Evolutionary conservation across 2,329 filamentous ascomycete genomes (phyloP), one percentile per base, ranked within the genome.

Genomic region (Aspergillus felis): DNA sequence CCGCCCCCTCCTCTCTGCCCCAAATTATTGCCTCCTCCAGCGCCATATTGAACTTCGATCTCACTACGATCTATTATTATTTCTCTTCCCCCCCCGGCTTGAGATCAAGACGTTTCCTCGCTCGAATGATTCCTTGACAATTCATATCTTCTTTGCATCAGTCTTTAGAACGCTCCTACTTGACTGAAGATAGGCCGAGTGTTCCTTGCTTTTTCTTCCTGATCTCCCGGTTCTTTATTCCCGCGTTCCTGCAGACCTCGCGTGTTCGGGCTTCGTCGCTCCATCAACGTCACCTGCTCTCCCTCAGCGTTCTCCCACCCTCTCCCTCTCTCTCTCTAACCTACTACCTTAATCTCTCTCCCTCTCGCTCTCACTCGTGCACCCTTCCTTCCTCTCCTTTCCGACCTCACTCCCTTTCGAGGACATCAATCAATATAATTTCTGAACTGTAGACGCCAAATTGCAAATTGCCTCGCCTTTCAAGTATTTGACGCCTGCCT

Each of bases 201-300:
- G 51, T 61, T 61, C 56, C 56, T 63, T 62, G 49, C 56, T 58
- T 54, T 57, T 57, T 35, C 53, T 61, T 62, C 56, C 56, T 57
- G 57, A 60, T 52, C 61, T 65, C 55, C 61, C 55, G 58, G 61
- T 61, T 61, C 60, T 66, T 63, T 61, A 65, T 62, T 64, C 61
- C 65, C 64, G 62, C 60, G 65, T 67, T 67, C 66, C 66, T 68
- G 64, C 66, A 66, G 65, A 61, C 60, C 63, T 66, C 64, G 64
- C 67, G 65, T 68, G 61, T 67, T 66, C 62, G 63, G 65, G 65
- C 62, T 67, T 65, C 63, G 61, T 68, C 67, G 66, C 65, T 68
- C 64, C 64, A 70, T 68, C 67, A 70, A 69, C 68, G 66, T 68
- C 67, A 69, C 63, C 64, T 68, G 61, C 66, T 64, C 32, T 35